A percentile compares a stretch with the other conserved stretches of the same genome.
These are phyloP conservation scores for Tetrahymena elliotti DNA, from an alignment of 73 alveolate species.

Conservation along the genomic window DNA sequence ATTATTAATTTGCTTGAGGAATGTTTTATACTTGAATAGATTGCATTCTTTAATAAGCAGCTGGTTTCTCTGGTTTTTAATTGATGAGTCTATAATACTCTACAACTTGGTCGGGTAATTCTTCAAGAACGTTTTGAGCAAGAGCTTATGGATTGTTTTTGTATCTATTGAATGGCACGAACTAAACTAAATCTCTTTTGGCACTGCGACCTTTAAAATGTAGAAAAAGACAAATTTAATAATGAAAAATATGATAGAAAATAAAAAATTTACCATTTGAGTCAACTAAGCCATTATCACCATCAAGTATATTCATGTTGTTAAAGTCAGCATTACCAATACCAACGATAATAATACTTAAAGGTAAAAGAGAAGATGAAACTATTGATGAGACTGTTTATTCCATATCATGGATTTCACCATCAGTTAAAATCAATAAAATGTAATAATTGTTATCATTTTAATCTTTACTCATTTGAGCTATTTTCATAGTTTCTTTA, in stretches of 20 bases:
- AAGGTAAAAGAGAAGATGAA: constrained; percentile 67
- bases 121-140: constrained; percentile 74
- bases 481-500: constrained; percentile 47
- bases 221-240: neutral
- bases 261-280: constrained; percentile 11
- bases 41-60: neutral
- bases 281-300: constrained; percentile 66
- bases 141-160: constrained; percentile 52
- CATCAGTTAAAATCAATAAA: constrained; percentile 90
- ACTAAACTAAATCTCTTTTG: constrained; percentile 78
- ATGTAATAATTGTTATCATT: constrained; percentile 58
- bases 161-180: constrained; percentile 69
- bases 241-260: neutral
- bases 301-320: constrained; percentile 76
- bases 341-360: constrained; percentile 78
- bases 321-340: constrained; percentile 75
- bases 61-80: constrained; percentile 9
- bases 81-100: constrained; percentile 7
- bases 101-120: constrained; percentile 70
- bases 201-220: constrained; percentile 56
- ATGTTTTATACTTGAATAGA: neutral
- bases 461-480: constrained; percentile 37
- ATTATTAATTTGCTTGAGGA: neutral
- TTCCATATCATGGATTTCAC: constrained; percentile 84
- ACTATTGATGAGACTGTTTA: constrained; percentile 57